These are phyloP conservation scores for Exserohilum turcica DNA, from an alignment of 2,329 filamentous ascomycete species.

Conservation along the genomic window DNA sequence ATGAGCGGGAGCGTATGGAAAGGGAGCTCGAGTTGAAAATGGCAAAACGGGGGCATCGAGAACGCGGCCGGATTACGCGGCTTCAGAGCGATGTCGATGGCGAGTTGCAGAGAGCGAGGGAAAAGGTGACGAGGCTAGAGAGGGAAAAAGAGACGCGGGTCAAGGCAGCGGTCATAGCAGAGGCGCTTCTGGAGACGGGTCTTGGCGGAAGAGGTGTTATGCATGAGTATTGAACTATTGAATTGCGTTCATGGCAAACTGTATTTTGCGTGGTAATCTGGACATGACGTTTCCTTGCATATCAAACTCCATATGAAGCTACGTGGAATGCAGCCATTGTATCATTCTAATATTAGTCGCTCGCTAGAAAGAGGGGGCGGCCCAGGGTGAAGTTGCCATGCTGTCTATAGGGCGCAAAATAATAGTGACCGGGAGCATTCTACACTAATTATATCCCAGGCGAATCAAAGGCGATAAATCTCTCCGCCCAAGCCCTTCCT, in stretches of 20 bases:
- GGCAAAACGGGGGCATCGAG: neutral
- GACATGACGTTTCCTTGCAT: neutral
- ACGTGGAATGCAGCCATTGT: too few species aligned
- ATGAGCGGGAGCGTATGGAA: neutral
- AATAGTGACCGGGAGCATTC: too few species aligned
- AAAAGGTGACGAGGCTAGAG: conserved; percentile 2
- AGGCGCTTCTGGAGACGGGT: neutral
- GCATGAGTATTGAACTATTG: neutral
- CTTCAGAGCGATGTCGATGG: neutral
- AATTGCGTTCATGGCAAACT: too few species aligned
- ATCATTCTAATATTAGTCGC: too few species aligned
- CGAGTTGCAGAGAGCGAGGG: conserved; percentile 6
- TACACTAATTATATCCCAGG: neutral
- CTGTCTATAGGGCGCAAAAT: too few species aligned
- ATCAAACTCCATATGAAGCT: neutral
- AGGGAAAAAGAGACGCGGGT: conserved; percentile 2
- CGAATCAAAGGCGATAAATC: neutral
- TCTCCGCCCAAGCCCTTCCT: neutral
- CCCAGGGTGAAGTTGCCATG: too few species aligned
- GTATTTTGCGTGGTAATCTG: neutral
- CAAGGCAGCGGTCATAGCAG: conserved; percentile 2
- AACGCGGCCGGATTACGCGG: neutral
- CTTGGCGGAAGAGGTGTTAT: neutral
- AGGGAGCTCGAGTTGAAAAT: neutral
- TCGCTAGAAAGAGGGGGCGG: too few species aligned